A percentile compares a stretch with the other conserved stretches of the same genome.
Evolutionary conservation across 495 filamentous ascomycete genomes (phyloP).

Genomic region (Neurospora sp.): DNA sequence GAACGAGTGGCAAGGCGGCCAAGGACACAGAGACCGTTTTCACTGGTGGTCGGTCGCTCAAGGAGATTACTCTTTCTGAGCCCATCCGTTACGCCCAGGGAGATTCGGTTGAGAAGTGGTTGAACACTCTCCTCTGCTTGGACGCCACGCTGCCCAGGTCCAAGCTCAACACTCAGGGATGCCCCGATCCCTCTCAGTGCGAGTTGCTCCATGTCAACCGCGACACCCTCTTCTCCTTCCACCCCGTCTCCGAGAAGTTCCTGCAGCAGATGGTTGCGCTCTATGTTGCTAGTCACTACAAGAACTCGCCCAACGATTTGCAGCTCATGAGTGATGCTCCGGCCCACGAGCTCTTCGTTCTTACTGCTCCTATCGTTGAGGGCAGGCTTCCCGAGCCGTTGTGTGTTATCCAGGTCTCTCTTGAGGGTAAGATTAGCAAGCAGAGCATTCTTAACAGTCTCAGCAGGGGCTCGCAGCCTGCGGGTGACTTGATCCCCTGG

Average conservation of each 20-base stretch:
- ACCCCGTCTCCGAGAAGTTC: constrained; percentile 93
- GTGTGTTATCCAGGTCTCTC: constrained; percentile 86
- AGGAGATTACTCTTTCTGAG: constrained; percentile 85
- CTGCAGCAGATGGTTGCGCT: constrained; percentile 96
- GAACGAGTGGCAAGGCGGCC: constrained; percentile 55
- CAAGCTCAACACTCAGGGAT: constrained; percentile 63
- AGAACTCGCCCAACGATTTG: constrained; percentile 95
- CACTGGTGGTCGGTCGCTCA: constrained; percentile 65
- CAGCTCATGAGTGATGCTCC: constrained; percentile 97
- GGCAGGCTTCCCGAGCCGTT: constrained; percentile 83
- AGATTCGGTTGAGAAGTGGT: constrained; percentile 89
- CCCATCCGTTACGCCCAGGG: constrained; percentile 91
- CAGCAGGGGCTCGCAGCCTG: constrained; percentile 78
- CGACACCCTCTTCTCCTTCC: constrained; percentile 96
- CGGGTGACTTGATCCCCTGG: constrained; percentile 97
- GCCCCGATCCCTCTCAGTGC: constrained; percentile 81
- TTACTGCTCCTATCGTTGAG: constrained; percentile 79
- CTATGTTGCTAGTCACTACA: constrained; percentile 97
- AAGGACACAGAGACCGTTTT: constrained; percentile 51
- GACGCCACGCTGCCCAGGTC: constrained; percentile 80
- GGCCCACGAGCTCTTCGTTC: constrained; percentile 91
- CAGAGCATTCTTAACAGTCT: constrained; percentile 84
- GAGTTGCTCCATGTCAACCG: constrained; percentile 89
- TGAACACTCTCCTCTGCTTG: constrained; percentile 88
- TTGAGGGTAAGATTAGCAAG: constrained; percentile 90